phyloP scores from a whole-genome alignment of 2,329 filamentous ascomycete genomes.

The Clonostachys rosea region DNA sequence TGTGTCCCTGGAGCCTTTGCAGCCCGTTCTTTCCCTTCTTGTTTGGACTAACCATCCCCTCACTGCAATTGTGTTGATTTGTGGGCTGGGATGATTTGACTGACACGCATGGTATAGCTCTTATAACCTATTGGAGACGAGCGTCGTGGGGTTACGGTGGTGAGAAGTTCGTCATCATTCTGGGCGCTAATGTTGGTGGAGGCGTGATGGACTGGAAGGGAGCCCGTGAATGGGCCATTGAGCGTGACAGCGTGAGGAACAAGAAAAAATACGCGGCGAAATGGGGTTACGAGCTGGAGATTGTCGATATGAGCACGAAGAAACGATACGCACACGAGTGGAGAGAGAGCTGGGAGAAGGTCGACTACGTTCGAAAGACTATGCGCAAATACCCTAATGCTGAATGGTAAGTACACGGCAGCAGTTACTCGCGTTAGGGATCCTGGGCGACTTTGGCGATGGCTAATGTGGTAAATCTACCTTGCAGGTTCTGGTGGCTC shows the following conservation, averaged over 20 bases:
- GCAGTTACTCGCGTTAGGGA: not conserved
- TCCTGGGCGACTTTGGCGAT: no score
- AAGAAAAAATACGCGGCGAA: slow-evolving; percentile 81
- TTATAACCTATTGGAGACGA: slow-evolving; percentile 64
- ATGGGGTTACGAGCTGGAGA: slow-evolving; percentile 95
- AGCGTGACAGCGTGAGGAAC: slow-evolving; percentile 92
- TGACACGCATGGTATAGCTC: slow-evolving; percentile 25
- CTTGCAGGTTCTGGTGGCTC: slow-evolving; percentile 94
- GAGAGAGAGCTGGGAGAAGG: slow-evolving; percentile 99
- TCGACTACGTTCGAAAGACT: slow-evolving; percentile 83
- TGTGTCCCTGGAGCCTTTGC: slow-evolving; percentile 28
- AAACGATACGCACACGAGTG: slow-evolving; percentile 98
- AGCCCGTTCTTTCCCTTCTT: not conserved
- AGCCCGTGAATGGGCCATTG: slow-evolving; percentile 94
- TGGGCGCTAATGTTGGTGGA: slow-evolving; percentile 90
- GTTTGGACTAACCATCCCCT: no score
- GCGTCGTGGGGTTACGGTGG: slow-evolving; percentile 74
- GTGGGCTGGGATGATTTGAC: not conserved
- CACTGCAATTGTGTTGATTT: no score
- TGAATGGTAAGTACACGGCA: slow-evolving; percentile 68
- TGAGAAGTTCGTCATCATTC: slow-evolving; percentile 86
- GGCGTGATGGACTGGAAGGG: slow-evolving; percentile 99
- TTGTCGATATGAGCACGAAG: slow-evolving; percentile 98
- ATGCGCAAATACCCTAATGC: slow-evolving; percentile 93
- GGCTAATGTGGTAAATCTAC: slow-evolving; percentile 5